phyloP scores from a whole-genome alignment of 2,329 filamentous ascomycete species.

The Endoconidiophora polonica region DNA sequence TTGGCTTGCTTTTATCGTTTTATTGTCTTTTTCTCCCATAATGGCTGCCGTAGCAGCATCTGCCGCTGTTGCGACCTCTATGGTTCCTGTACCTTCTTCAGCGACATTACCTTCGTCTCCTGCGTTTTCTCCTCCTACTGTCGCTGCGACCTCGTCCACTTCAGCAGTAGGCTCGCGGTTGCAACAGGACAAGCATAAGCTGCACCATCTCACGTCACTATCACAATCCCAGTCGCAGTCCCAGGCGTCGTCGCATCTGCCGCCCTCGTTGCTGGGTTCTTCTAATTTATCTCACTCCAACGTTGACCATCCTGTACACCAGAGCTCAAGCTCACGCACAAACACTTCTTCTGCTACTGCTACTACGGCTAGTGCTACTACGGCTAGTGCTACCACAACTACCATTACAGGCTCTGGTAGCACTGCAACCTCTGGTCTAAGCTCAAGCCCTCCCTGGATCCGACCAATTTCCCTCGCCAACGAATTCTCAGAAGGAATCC shows the following conservation, averaged over 20 bases:
- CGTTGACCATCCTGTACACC: too few species aligned
- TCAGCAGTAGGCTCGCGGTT: constrained; percentile 1
- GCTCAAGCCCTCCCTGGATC: constrained; percentile 9
- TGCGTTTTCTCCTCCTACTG: not conserved
- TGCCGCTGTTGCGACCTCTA: not conserved
- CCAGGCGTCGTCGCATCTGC: too few species aligned
- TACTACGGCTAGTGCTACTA: not conserved
- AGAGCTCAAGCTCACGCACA: too few species aligned
- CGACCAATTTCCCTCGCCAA: constrained; percentile 11
- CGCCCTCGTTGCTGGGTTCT: too few species aligned
- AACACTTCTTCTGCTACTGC: not conserved
- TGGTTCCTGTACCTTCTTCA: constrained; percentile 10
- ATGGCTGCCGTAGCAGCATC: too few species aligned
- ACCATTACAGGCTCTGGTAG: not conserved
- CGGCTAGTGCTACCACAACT: not conserved
- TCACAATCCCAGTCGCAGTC: not conserved
- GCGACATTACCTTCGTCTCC: not conserved
- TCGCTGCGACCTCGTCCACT: not conserved
- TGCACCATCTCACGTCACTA: too few species aligned
- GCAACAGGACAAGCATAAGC: not conserved
- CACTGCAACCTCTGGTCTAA: not conserved
- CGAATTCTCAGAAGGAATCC: constrained; percentile 11
- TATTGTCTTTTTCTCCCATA: too few species aligned
- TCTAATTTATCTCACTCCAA: too few species aligned
- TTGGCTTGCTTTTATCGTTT: too few species aligned